These are phyloP conservation scores for Phialophora macrospora DNA, from an alignment of 2,329 filamentous ascomycete species.

Conservation along the genomic window DNA sequence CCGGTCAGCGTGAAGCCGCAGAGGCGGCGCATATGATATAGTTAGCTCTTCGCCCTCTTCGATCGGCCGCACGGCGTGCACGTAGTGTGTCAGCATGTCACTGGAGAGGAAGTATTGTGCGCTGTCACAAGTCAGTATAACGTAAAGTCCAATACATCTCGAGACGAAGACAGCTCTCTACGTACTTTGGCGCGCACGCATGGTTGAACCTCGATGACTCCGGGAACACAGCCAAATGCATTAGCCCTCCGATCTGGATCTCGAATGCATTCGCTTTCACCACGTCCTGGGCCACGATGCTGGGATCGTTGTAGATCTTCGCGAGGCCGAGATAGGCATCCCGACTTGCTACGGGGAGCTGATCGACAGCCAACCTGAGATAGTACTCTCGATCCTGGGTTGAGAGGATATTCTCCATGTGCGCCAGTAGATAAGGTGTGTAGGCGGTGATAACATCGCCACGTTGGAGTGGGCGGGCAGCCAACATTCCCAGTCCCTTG, in stretches of 20 bases:
- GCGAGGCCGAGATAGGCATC: conserved; percentile 26
- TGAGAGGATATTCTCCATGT: conserved; percentile 32
- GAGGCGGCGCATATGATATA: conserved; percentile 69
- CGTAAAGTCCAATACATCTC: not conserved
- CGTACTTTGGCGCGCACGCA: conserved; percentile 36
- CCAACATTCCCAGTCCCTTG: conserved; percentile 33
- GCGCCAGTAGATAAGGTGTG: conserved; percentile 32
- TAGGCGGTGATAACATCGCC: conserved; percentile 29
- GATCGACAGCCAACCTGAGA: conserved; percentile 26
- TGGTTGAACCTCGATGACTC: conserved; percentile 35
- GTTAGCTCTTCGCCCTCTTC: conserved; percentile 90
- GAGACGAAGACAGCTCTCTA: not conserved
- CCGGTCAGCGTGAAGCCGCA: conserved; percentile 17
- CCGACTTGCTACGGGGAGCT: conserved; percentile 28
- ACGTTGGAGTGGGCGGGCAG: conserved; percentile 24
- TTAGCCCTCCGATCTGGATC: conserved; percentile 31
- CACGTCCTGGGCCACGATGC: conserved; percentile 33
- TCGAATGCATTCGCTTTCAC: conserved; percentile 36
- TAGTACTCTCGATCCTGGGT: conserved; percentile 30
- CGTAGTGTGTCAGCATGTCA: conserved; percentile 28
- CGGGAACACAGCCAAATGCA: conserved; percentile 35
- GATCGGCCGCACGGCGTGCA: conserved; percentile 66
- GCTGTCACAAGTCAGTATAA: conserved; percentile 3
- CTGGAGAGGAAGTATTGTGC: conserved; percentile 33
- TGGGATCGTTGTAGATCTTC: conserved; percentile 29